Evolutionary conservation across 2,329 filamentous ascomycete species (phyloP), one percentile per base, ranked within the genome.

Genomic region (Botrytis tulipae): DNA sequence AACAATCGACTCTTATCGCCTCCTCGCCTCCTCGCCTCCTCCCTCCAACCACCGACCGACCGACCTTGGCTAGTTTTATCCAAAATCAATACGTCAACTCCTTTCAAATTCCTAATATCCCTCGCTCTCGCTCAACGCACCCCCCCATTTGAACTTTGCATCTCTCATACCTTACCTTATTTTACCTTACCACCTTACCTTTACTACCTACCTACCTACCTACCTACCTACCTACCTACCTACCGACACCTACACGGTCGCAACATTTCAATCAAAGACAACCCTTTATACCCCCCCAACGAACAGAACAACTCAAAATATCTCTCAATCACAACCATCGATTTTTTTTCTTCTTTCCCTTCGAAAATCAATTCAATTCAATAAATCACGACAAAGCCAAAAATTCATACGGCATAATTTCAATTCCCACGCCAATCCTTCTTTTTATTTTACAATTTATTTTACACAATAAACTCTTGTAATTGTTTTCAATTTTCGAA

Each of bases 391-490:
- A 68, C 65, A 57, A 32, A 40, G 46, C 46, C 46, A 57, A 68
- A 68, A 57, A 29, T 61, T 70, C 67, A 44, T 46, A 60, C 37
- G 48, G 51, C 67, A 70, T 70, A 44, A 57, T 70, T 70, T 70
- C 48, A 35, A 35, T 70, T 70, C 48, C 18, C 16, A 22, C 65
- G 35, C 48, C 65, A 68, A 68, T 57, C 48, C 65, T 60, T 70
- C 42, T 29, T 18, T 18, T 57, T 5, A 54, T 54, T 44, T 44
- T 25, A n/a, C 35, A 4, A 57, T 44, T 67, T 32, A 32, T 51
- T 20, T 59, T 72, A 35, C 46, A 46, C 62, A 40, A 72, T 68
- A 68, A 59, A 57, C 42, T 68, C 29, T 72, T 72, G 37, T 72
- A 72, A 72, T 72, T 54, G 44, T 20, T 67, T 67, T 46, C 42